These are phyloP conservation scores for Sergeia podlipaevii DNA, from an alignment of 208 protist genomes.

Conservation along the genomic window DNA sequence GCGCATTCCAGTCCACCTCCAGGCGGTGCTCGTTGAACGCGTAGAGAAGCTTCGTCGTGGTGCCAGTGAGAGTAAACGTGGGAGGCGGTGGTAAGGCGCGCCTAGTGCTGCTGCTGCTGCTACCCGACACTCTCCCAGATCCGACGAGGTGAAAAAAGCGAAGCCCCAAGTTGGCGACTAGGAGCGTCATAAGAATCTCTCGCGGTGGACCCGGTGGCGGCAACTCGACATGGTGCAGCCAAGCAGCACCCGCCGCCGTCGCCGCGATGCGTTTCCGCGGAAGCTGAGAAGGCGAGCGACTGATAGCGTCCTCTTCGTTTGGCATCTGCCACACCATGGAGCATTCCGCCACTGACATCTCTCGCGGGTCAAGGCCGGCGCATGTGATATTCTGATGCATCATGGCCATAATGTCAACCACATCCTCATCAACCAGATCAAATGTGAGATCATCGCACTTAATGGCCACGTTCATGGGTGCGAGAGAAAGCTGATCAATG, in stretches of 20 bases:
- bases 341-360: slow-evolving; percentile 5
- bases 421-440: slow-evolving; percentile 30
- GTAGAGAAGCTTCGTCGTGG: no score
- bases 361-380: slow-evolving; percentile 11
- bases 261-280: no score
- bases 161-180: no score
- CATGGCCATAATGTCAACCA: slow-evolving; percentile 55
- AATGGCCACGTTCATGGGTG: slow-evolving; percentile 43
- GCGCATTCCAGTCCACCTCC: slow-evolving; percentile 37
- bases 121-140: background rate
- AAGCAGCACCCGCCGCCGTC: no score
- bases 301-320: no score
- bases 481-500: slow-evolving; percentile 50
- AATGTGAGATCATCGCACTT: slow-evolving; percentile 45
- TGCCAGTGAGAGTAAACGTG: no score
- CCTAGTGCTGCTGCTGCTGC: background rate
- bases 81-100: no score
- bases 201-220: no score
- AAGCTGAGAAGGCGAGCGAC: no score
- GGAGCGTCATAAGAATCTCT: no score
- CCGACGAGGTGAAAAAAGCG: background rate
- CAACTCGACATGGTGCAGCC: no score
- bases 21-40: no score
- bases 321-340: background rate
- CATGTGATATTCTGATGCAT: slow-evolving; percentile 61